These are phyloP conservation scores for Erodium moschatum DNA, from an alignment of 441 rosid species.

Conservation along the genomic window DNA sequence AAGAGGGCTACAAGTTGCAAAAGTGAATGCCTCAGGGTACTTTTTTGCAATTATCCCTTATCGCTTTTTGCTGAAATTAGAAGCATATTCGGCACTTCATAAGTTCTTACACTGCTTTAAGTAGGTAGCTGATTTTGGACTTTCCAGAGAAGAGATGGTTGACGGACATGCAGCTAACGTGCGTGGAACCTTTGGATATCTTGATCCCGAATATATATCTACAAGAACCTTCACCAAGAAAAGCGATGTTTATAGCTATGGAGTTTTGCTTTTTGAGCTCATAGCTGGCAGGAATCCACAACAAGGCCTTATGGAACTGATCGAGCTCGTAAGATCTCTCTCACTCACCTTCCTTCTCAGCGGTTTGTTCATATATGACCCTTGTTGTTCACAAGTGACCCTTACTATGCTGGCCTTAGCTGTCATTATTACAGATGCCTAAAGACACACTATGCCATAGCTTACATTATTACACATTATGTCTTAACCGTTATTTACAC, in stretches of 20 bases:
- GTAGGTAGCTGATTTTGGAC: conserved; percentile 97
- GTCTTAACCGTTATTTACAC: too few relatives aligned
- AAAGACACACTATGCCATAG: too few relatives aligned
- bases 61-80: too few relatives aligned
- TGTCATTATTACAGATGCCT: too few relatives aligned
- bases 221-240: conserved; percentile 77
- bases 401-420: too few relatives aligned
- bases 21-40: too few relatives aligned
- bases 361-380: background rate
- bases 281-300: conserved; percentile 91
- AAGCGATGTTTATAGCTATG: conserved; percentile 90
- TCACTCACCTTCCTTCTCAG: background rate
- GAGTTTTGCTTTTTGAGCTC: conserved; percentile 86
- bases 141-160: conserved; percentile 91
- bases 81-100: background rate
- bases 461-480: too few relatives aligned
- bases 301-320: conserved; percentile 93
- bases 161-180: conserved; percentile 66
- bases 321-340: conserved; percentile 61
- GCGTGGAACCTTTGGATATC: conserved; percentile 90
- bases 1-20: too few relatives aligned
- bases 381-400: too few relatives aligned
- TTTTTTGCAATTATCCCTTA: too few relatives aligned
- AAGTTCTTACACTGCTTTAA: conserved; percentile 12
- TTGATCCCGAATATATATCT: conserved; percentile 91